A percentile compares a stretch with the other conserved stretches of the same genome.
phyloP scores from a whole-genome alignment of 306 rosid species.

The Pterocarpus macrocarpus region DNA sequence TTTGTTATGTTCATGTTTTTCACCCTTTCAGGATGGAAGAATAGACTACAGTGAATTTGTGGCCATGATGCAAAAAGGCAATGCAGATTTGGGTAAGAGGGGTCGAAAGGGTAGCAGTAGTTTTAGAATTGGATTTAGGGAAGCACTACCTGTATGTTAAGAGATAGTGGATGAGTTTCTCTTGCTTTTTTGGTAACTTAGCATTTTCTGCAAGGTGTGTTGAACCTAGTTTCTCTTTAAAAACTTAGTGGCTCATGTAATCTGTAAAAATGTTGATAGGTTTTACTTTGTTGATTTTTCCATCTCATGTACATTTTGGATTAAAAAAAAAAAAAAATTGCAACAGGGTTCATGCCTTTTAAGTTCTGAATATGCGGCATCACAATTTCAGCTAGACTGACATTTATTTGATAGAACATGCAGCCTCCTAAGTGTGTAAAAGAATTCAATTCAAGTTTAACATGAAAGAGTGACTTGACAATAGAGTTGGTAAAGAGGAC shows the following conservation, averaged over 20 bases:
- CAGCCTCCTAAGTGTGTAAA: neutral
- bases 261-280: constrained; percentile 8
- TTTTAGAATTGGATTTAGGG: constrained; percentile 78
- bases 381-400: neutral
- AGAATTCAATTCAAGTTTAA: constrained; percentile 23
- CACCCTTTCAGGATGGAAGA: constrained; percentile 77
- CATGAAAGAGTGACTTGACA: constrained; percentile 39
- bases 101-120: constrained; percentile 59
- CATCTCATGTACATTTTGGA: constrained; percentile 37
- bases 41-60: constrained; percentile 95
- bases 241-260: neutral
- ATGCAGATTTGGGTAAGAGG: constrained; percentile 65
- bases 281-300: constrained; percentile 34
- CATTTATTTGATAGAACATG: constrained; percentile 26
- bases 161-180: constrained; percentile 39
- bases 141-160: constrained; percentile 72
- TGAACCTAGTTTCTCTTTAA: constrained; percentile 19
- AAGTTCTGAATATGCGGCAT: neutral
- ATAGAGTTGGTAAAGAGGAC: constrained; percentile 1
- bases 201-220: constrained; percentile 34
- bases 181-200: constrained; percentile 34
- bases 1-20: constrained; percentile 27
- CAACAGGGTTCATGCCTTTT: neutral
- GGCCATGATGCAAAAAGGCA: constrained; percentile 88
- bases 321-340: neutral